These are phyloP conservation scores for Hymenoscyphus linearis DNA, from an alignment of 2,329 filamentous ascomycete species.

Conservation along the genomic window DNA sequence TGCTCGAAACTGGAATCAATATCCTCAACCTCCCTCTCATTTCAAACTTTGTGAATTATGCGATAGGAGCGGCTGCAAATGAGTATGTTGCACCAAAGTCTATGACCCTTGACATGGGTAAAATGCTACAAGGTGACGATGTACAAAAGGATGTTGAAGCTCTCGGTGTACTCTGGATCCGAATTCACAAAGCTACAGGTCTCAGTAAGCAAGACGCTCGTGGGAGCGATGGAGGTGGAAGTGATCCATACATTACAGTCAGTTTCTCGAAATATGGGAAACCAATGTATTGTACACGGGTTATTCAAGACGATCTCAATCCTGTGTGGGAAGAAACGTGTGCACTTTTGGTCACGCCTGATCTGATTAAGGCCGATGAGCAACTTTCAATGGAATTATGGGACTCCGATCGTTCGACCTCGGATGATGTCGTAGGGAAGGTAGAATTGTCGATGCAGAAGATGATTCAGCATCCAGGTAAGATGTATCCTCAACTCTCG, in stretches of 20 bases:
- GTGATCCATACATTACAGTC: constrained; percentile 91
- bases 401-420: constrained; percentile 89
- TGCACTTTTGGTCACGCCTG: constrained; percentile 78
- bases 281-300: constrained; percentile 94
- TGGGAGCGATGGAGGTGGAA: constrained; percentile 79
- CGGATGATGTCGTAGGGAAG: constrained; percentile 93
- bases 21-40: constrained; percentile 88
- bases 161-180: constrained; percentile 84
- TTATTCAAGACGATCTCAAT: constrained; percentile 91
- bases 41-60: constrained; percentile 82
- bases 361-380: constrained; percentile 89
- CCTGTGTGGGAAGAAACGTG: constrained; percentile 87
- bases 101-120: constrained; percentile 84
- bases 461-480: constrained; percentile 87
- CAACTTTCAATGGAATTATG: constrained; percentile 90
- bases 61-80: constrained; percentile 65
- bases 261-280: constrained; percentile 96
- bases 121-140: constrained; percentile 85
- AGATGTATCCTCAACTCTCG: constrained; percentile 86
- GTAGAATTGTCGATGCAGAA: constrained; percentile 91
- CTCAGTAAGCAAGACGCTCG: constrained; percentile 87
- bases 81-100: constrained; percentile 95
- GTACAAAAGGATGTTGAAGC: constrained; percentile 86
- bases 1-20: constrained; percentile 87
- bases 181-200: constrained; percentile 81